Base-by-base conservation (phyloP, 73 alveolate species). In the Paramecium primaurelia region DNA sequence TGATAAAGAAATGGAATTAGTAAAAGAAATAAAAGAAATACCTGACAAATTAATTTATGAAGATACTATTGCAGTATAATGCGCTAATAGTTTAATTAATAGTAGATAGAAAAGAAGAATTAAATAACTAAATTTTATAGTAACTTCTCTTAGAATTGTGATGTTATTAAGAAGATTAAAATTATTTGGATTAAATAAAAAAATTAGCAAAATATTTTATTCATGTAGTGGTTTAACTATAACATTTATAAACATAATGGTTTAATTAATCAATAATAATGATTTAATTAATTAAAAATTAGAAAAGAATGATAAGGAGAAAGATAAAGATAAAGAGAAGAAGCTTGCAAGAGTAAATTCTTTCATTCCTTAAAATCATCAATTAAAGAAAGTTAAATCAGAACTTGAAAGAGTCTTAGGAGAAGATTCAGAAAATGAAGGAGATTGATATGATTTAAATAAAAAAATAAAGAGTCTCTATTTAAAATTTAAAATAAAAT, bases 371-470 rank as follows among this genome's bases (percentile, higher is more conserved):
- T 22, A 10, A n/a, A 42, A 45, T 45, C 51, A 80, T 44, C 8
- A 80, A 26, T 36, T 80, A 12, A 80, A 80, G 51, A 42, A 80
- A 42, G 58, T 80, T 8, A 80, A 45, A 47, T 80, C 91, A 42
- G 91, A 80, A 11, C 58, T 80, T 40, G 91, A 80, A 4, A 80
- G 58, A 32, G 91, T 47, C 12, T n/a, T 80, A 16, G 47, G 47
- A 26, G 91, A 80, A 9, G 91, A 80, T 12, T 80, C 91, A 12
- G 91, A 80, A 14, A 32, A 80, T 45, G 91, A 49, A 42, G 91
- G 49, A 26, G 91, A 80, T 44, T 80, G 91, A 80, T 1, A 3
- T 54, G 32, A 54, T 54, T n/a, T 18, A 54, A n/a, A 54, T 54
- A 54, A 18, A 6, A 54, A 54, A 54, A 22, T 22, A 54, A 54